Base-by-base conservation (phyloP, 495 filamentous ascomycete genomes). In the Bacidia gigantensis region DNA sequence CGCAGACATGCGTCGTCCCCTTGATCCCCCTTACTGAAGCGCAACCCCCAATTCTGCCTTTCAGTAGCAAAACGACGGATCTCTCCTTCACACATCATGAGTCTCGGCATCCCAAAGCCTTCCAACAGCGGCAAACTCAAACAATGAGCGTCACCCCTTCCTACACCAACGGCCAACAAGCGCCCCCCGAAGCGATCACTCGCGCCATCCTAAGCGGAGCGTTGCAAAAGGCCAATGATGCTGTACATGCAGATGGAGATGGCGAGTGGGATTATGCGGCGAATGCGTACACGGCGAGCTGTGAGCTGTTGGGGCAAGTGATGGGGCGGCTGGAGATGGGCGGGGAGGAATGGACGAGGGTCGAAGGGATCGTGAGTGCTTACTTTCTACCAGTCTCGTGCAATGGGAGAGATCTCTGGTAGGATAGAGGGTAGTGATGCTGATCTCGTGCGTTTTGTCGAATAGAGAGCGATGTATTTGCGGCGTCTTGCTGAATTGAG, bases 221-320 rank as follows among this genome's bases (percentile, higher is more conserved):
- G 3, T n/a, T 50, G 25, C 47, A 50, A 12, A 50, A 50, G 26
- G 47, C 47, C 47, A 50, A 50, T n/a, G 47, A 50, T 21, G 47
- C 47, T n/a, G 47, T 50, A 29, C 47, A 38, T n/a, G 47, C 47
- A 5, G 47, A 50, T 38, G 47, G 29, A 14, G 32, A 35, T 5
- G 25, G 47, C 47, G 47, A 50, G 22, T 20, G 32, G 14, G 17
- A 20, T 38, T 50, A 50, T 26, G 47, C 47, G 3, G 26, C 32
- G 11, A 26, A 50, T 29, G 47, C 47, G 10, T 50, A 50, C 14
- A 17, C 18, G 9, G 29, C 25, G 7, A 25, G 20, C 17, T 50
- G 47, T 22, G 47, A 50, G 18, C 22, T 50, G 12, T 25, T 50
- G 47, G 47, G 20, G 47, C 47, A 50, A n/a, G 47, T 50, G 29